Percentiles rank a stretch among this genome's conserved stretches.
Evolutionary conservation across 2,329 filamentous ascomycete species (phyloP).

Genomic region (Fusarium torulosum): DNA sequence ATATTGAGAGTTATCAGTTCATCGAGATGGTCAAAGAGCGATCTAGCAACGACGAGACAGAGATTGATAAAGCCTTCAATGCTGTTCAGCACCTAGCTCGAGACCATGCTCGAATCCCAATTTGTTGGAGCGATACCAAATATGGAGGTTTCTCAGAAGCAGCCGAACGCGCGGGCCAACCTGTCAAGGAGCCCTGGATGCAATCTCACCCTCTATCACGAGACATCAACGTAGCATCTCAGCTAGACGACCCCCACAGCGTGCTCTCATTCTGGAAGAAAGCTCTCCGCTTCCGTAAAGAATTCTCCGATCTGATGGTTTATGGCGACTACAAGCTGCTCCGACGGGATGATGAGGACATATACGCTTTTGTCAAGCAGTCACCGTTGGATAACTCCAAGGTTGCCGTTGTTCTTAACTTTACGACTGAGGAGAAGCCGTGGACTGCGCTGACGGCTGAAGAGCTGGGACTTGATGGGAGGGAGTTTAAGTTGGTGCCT

Average conservation of each 20-base stretch:
- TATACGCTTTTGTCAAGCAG: slow-evolving; percentile 52
- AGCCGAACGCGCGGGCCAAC: slow-evolving; percentile 50
- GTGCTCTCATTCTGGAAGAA: slow-evolving; percentile 53
- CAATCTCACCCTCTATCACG: slow-evolving; percentile 49
- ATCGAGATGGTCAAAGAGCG: slow-evolving; percentile 50
- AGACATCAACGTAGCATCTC: slow-evolving; percentile 68
- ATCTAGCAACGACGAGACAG: slow-evolving; percentile 48
- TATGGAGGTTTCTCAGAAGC: slow-evolving; percentile 54
- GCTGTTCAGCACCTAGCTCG: slow-evolving; percentile 56
- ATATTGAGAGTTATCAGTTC: slow-evolving; percentile 63
- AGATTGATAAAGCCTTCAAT: slow-evolving; percentile 53
- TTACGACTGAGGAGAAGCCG: slow-evolving; percentile 48
- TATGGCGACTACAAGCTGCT: slow-evolving; percentile 53
- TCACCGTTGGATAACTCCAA: slow-evolving; percentile 39
- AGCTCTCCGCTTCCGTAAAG: slow-evolving; percentile 47
- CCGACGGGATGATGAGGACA: slow-evolving; percentile 40
- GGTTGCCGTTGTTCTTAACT: slow-evolving; percentile 52
- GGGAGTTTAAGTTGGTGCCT: slow-evolving; percentile 40
- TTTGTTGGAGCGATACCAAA: slow-evolving; percentile 67
- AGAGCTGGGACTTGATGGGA: slow-evolving; percentile 41
- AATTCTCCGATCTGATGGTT: slow-evolving; percentile 51
- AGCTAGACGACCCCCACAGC: slow-evolving; percentile 58
- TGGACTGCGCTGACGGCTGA: slow-evolving; percentile 37
- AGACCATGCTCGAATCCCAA: slow-evolving; percentile 75
- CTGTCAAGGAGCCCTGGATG: slow-evolving; percentile 53